These are phyloP conservation scores for Madurella fahalii DNA, from an alignment of 2,329 filamentous ascomycete genomes.

Conservation along the genomic window DNA sequence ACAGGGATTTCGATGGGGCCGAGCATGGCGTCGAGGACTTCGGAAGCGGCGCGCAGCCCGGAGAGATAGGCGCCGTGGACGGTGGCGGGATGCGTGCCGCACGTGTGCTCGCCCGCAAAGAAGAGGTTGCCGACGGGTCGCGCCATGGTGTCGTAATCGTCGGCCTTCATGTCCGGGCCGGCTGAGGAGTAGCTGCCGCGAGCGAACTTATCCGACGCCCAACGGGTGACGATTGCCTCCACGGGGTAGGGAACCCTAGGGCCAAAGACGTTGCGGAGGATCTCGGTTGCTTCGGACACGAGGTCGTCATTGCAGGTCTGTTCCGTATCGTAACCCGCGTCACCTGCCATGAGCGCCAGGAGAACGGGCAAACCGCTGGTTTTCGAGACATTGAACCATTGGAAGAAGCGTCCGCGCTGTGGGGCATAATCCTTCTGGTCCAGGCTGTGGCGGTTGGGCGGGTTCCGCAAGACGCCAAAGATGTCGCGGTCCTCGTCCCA, in stretches of 20 bases:
- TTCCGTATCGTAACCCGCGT: slow-evolving; percentile 88
- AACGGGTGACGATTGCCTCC: slow-evolving; percentile 86
- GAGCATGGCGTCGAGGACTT: slow-evolving; percentile 74
- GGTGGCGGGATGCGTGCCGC: slow-evolving; percentile 90
- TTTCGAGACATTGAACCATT: slow-evolving; percentile 95
- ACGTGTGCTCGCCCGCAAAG: slow-evolving; percentile 96
- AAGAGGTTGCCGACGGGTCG: slow-evolving; percentile 78
- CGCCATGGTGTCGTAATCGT: slow-evolving; percentile 93
- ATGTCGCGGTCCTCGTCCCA: slow-evolving; percentile 91
- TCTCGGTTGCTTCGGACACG: slow-evolving; percentile 72
- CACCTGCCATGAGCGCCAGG: slow-evolving; percentile 91
- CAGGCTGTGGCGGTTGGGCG: slow-evolving; percentile 64
- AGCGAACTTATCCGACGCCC: slow-evolving; percentile 88
- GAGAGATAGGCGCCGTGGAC: slow-evolving; percentile 96
- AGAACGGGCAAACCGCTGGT: slow-evolving; percentile 84
- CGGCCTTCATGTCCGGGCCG: slow-evolving; percentile 71
- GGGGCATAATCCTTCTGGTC: slow-evolving; percentile 74
- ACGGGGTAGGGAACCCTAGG: slow-evolving; percentile 67
- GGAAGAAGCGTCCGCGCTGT: slow-evolving; percentile 85
- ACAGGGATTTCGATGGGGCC: slow-evolving; percentile 74
- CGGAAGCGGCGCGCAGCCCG: slow-evolving; percentile 81
- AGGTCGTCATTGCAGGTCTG: slow-evolving; percentile 69
- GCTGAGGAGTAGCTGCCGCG: slow-evolving; percentile 94
- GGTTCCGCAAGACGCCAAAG: slow-evolving; percentile 82
- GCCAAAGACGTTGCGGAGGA: slow-evolving; percentile 74